Base-by-base conservation (phyloP, 2,329 filamentous ascomycete genomes). In the Amauroascus verrucosus region DNA sequence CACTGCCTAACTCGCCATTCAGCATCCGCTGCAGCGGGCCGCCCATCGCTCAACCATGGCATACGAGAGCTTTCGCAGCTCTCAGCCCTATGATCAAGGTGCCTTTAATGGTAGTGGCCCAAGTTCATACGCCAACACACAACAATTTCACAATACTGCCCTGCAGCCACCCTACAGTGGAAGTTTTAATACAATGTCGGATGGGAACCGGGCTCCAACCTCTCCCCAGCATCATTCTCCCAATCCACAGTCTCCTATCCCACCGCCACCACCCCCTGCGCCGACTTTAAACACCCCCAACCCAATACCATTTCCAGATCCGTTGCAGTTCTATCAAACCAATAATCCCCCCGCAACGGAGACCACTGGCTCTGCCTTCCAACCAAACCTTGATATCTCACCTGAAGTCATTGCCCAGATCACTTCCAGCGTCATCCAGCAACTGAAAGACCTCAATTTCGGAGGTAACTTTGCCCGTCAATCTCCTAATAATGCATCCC, bases 371-470 rank as follows among this genome's bases (percentile, higher is more conserved):
- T 20, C 51, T 22, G 26, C 44, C 18, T 48, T 49, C 30, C 44
- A 49, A 20, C 44, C 37, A 32, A 51, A 51, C 28, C 22, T 47
- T 37, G 48, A 54, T 14, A 37, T 52, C 16, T 50, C 51, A 5
- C 52, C 55, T 9, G 52, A 57, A 24, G 75, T 81, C 24, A 77
- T 81, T 46, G 47, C 55, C 14, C 55, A 54, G 47, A 53, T 56
- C 30, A 54, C 55, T 16, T 44, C 51, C 14, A 53, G 45, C 35
- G 52, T 57, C 11, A 49, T 52, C 11, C 78, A 80, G 63, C 77
- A 82, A 54, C 70, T 81, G 59, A 80, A 77, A 60, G 70, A 67
- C 38, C 68, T 72, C 46, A 71, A 70, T 44, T 56, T 72, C 55
- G 62, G 67, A 51, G 52, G 53, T 61, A 65, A 63, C 48, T 48